phyloP scores from a whole-genome alignment of 768 basidiomycete species.

The Podaxis sp. region DNA sequence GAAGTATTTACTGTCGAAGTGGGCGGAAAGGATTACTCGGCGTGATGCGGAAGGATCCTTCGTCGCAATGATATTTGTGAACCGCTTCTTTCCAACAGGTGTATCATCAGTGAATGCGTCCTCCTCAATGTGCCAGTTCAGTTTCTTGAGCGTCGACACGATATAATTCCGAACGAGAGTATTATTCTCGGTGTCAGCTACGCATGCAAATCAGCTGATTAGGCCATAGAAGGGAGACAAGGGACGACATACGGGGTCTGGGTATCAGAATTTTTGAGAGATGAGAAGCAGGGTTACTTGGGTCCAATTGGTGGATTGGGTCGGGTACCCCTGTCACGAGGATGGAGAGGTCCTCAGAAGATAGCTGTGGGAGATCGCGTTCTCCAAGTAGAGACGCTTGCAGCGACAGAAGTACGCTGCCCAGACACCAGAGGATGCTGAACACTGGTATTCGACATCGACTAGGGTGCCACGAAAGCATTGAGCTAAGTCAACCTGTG shows the following conservation, averaged over 20 bases:
- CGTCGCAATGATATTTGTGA: slow-evolving; percentile 93
- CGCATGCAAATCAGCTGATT: slow-evolving; percentile 3
- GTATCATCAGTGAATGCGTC: slow-evolving; percentile 80
- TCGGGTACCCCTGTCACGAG: slow-evolving; percentile 55
- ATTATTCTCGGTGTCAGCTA: slow-evolving; percentile 74
- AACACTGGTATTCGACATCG: slow-evolving; percentile 16
- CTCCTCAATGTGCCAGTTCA: slow-evolving; percentile 88
- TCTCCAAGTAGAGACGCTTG: slow-evolving; percentile 41
- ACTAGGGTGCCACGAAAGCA: slow-evolving; percentile 14
- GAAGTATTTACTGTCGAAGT: slow-evolving; percentile 93
- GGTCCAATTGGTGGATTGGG: slow-evolving; percentile 68
- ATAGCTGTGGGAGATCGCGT: slow-evolving; percentile 43
- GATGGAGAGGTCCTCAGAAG: slow-evolving; percentile 47
- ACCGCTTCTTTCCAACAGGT: slow-evolving; percentile 75
- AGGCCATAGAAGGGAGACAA: slow-evolving; percentile 9
- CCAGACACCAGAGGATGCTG: slow-evolving; percentile 22
- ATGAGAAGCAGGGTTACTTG: slow-evolving; percentile 64
- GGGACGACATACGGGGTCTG: slow-evolving; percentile 57
- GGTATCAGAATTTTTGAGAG: slow-evolving; percentile 87
- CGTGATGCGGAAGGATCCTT: slow-evolving; percentile 85
- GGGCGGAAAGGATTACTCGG: slow-evolving; percentile 86
- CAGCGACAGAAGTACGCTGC: slow-evolving; percentile 28
- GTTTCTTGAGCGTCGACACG: slow-evolving; percentile 59
- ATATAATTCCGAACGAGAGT: slow-evolving; percentile 85
- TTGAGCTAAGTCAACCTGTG: slow-evolving; percentile 4